These are phyloP conservation scores for Talaromyces trachyspermus DNA, from an alignment of 495 filamentous ascomycete species.

Conservation along the genomic window DNA sequence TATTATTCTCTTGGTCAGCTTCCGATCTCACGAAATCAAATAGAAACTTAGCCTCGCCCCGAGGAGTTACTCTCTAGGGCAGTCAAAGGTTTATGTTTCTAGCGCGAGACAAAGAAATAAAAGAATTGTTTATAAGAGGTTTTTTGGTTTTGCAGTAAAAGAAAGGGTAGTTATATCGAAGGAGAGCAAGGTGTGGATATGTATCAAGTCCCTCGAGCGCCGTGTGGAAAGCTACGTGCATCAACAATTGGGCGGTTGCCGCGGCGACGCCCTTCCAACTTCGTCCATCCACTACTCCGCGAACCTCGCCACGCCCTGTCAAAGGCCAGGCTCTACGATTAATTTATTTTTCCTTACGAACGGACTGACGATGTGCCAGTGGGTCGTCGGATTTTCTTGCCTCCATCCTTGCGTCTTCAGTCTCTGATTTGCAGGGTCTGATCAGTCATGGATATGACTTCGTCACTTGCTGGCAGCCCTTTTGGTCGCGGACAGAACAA, in stretches of 20 bases:
- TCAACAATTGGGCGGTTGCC: constrained; percentile 9
- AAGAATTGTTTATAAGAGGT: neutral
- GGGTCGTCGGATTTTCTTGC: neutral
- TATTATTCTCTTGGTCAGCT: constrained; percentile 7
- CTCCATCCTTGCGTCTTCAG: constrained; percentile 5
- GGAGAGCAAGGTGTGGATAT: constrained; percentile 1
- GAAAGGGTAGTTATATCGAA: neutral
- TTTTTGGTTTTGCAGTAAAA: neutral
- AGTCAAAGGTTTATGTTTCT: constrained; percentile 4
- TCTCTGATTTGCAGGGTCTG: constrained; percentile 1
- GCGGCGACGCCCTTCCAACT: neutral
- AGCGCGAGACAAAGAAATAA: neutral
- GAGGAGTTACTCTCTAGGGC: constrained; percentile 7
- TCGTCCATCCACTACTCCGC: neutral
- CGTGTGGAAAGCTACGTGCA: constrained; percentile 3
- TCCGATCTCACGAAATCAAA: constrained; percentile 5
- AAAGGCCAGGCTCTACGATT: neutral
- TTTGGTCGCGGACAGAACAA: constrained; percentile 1
- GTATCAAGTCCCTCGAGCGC: constrained; percentile 1
- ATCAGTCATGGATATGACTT: neutral
- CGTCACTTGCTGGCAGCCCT: neutral
- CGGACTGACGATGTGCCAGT: no score
- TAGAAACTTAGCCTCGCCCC: constrained; percentile 11
- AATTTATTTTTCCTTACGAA: no score
- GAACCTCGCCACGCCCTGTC: neutral